Conservation (phyloP, 345 rosid species). For the Hibiscus trionum region DNA sequence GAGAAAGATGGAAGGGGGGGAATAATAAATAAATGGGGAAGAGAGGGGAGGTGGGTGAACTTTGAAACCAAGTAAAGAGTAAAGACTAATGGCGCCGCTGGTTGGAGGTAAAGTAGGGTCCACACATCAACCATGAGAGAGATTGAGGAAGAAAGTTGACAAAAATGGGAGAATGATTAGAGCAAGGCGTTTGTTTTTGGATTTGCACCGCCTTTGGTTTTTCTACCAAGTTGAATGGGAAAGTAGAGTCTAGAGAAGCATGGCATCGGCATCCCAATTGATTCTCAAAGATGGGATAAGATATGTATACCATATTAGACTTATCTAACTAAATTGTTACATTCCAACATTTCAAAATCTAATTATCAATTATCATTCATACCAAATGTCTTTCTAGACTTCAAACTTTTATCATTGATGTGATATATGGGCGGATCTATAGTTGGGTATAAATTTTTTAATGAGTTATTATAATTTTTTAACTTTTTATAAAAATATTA, state of each 20-base stretch:
- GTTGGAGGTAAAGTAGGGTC: slow-evolving; percentile 30
- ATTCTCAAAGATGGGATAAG: neutral
- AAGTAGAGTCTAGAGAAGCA: neutral
- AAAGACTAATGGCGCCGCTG: slow-evolving; percentile 49
- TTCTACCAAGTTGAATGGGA: neutral
- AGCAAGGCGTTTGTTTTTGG: neutral
- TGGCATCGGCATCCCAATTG: neutral
- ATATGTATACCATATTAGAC: neutral
- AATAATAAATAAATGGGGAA: neutral
- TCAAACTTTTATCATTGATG: too few relatives aligned
- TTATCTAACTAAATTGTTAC: too few relatives aligned
- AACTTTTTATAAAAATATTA: too few relatives aligned
- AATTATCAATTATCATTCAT: too few relatives aligned
- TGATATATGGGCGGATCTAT: too few relatives aligned
- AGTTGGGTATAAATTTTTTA: too few relatives aligned
- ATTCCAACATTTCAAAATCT: too few relatives aligned
- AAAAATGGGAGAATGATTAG: neutral
- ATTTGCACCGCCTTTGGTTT: neutral
- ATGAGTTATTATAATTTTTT: too few relatives aligned
- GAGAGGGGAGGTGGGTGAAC: slow-evolving; percentile 23
- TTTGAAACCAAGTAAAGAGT: slow-evolving; percentile 49
- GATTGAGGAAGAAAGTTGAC: neutral
- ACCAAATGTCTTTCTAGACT: too few relatives aligned
- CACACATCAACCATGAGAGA: slow-evolving; percentile 7
- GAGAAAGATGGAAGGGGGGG: neutral